Evolutionary conservation across 495 filamentous ascomycete species (phyloP), one percentile per base, ranked within the genome.

Genomic region (Tricharina praecox): DNA sequence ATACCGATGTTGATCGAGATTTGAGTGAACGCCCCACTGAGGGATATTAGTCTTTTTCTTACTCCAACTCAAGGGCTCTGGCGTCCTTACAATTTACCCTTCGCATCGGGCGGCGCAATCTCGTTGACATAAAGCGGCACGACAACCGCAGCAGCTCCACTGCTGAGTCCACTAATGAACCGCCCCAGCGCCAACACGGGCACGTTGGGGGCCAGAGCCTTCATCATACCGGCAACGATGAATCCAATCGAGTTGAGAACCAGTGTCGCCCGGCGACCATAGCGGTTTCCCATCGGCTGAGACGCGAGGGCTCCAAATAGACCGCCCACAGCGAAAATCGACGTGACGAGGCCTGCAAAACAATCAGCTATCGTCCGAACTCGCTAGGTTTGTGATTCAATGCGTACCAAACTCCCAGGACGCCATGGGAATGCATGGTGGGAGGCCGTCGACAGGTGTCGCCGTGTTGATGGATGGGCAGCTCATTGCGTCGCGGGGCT

Each of bases 41-140:
- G n/a, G n/a, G n/a, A n/a, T n/a, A n/a, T n/a, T n/a, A n/a, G n/a
- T n/a, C n/a, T n/a, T n/a, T n/a, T n/a, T n/a, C n/a, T n/a, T n/a
- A n/a, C n/a, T n/a, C n/a, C n/a, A n/a, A n/a, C n/a, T n/a, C n/a
- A n/a, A n/a, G n/a, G n/a, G n/a, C n/a, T n/a, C n/a, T n/a, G n/a
- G n/a, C n/a, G n/a, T n/a, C 52, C 56, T 43, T 43, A 60, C 56
- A 93, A 94, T 48, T 86, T 75, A 1, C 92, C 92, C 34, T 79
- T 78, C 41, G 81, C 72, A 3, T 65, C 65, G 0, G 81, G 81
- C 13, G 88, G 90, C 0, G 86, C 81, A 15, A 93, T 70, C 62
- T 97, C 92, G 15, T 83, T 85, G 49, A 97, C 81, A 64, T 88
- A 96, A 24, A 96, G 75, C n/a, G 90, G 90, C 0, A 90, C 84